Conservation (phyloP, 139 green algal species). For the Chlorella sp. region DNA sequence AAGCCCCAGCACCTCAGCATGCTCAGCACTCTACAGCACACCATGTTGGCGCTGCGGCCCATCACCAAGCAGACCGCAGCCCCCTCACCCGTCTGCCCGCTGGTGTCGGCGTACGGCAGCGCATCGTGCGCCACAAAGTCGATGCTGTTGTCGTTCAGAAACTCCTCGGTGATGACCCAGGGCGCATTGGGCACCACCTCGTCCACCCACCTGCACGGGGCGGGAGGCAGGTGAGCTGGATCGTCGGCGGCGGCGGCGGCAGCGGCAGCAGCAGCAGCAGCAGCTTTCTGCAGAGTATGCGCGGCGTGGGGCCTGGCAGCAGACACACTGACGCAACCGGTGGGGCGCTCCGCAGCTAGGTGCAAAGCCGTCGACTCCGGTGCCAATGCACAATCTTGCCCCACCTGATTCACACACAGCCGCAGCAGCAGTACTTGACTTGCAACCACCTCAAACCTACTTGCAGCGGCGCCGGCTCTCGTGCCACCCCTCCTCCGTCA, state of each 20-base stretch:
- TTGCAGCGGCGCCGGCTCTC: slow-evolving; percentile 88
- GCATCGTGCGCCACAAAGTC: slow-evolving; percentile 94
- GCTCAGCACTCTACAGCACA: background rate
- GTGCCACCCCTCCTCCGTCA: slow-evolving; percentile 87
- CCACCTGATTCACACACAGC: too few relatives aligned
- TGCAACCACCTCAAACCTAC: too few relatives aligned
- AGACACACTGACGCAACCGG: too few relatives aligned
- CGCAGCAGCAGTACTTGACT: too few relatives aligned
- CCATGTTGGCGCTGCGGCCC: background rate
- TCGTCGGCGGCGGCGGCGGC: too few relatives aligned
- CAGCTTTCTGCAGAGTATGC: too few relatives aligned
- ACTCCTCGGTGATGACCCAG: slow-evolving; percentile 88
- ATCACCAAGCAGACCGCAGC: background rate
- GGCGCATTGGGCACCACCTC: slow-evolving; percentile 86
- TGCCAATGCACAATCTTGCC: too few relatives aligned
- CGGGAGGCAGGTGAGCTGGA: too few relatives aligned
- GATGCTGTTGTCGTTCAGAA: slow-evolving; percentile 86
- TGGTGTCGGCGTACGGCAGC: slow-evolving; percentile 84
- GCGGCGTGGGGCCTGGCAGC: too few relatives aligned
- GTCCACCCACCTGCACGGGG: slow-evolving; percentile 91
- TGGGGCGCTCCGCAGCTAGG: too few relatives aligned
- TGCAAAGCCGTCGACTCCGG: too few relatives aligned
- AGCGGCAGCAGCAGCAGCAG: too few relatives aligned
- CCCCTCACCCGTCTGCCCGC: slow-evolving; percentile 59
- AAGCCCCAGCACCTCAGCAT: background rate